Evolutionary conservation across 495 filamentous ascomycete genomes (phyloP).

Genomic region (Penicillium steckii): DNA sequence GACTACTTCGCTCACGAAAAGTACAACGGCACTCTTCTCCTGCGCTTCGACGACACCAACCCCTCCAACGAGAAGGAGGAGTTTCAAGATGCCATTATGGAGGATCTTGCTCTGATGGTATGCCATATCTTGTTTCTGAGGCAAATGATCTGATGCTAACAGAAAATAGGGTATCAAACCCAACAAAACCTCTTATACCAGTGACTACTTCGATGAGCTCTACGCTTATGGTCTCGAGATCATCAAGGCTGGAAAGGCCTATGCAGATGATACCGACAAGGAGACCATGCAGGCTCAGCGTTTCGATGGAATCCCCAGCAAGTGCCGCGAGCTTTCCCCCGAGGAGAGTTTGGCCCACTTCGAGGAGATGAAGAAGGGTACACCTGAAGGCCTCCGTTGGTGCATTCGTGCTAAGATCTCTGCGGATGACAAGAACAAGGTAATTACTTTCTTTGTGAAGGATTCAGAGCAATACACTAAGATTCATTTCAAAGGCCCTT

Average conservation of each 20-base stretch:
- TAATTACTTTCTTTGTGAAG: not conserved
- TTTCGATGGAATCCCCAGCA: slow-evolving; percentile 71
- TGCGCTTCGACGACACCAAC: slow-evolving; percentile 93
- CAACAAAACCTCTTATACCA: slow-evolving; percentile 75
- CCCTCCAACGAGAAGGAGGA: slow-evolving; percentile 91
- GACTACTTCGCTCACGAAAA: slow-evolving; percentile 92
- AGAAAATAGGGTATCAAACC: slow-evolving; percentile 65
- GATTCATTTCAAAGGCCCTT: slow-evolving; percentile 53
- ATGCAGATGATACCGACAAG: slow-evolving; percentile 86
- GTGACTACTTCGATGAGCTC: slow-evolving; percentile 87
- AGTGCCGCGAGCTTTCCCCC: slow-evolving; percentile 69
- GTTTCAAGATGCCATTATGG: slow-evolving; percentile 83
- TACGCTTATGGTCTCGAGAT: slow-evolving; percentile 74
- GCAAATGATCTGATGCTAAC: too few species aligned
- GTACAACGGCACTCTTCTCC: slow-evolving; percentile 78
- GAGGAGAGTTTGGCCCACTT: slow-evolving; percentile 80
- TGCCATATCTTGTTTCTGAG: not conserved
- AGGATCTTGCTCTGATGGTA: slow-evolving; percentile 75
- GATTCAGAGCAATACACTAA: not conserved
- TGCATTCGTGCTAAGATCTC: slow-evolving; percentile 91
- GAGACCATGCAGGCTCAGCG: slow-evolving; percentile 81
- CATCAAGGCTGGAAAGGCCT: slow-evolving; percentile 82
- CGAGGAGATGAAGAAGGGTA: slow-evolving; percentile 84
- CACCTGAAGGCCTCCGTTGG: slow-evolving; percentile 71
- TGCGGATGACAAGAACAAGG: slow-evolving; percentile 74